Evolutionary conservation across 805 yeast species (phyloP), one percentile per base, ranked within the genome.

Genomic region (Clavispora vitiphila): DNA sequence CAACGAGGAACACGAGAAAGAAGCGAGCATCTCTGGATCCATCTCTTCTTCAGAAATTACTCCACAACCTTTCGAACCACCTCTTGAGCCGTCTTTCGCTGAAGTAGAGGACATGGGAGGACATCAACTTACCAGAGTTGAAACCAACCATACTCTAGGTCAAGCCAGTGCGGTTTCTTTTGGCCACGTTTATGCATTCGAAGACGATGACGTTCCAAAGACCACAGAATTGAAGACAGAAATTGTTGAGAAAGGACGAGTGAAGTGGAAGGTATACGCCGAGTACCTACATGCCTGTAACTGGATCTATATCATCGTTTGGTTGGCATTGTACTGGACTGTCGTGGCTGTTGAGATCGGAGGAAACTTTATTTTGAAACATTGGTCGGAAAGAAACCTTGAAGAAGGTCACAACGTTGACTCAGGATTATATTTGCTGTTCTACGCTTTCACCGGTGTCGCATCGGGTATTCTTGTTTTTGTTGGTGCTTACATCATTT

Each of bases 341-440:
- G 54, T 56, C 10, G 49, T 59, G 8, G 48, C 53, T 3, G 37
- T 47, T 35, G 54, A 57, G 20, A 54, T 58, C 21, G 37, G 51
- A n/a, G 62, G 61, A 25, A 60, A 56, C 35, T 59, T 58, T 43
- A 44, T 63, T 9, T 54, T 66, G 47, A 64, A 62, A 44, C 46
- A 50, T 32, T 67, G 72, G 72, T 65, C 72, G 2, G 69, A 66
- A 41, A 41, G 46, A 24, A 65, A 64, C 39, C 44, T 53, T 16
- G 43, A 41, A 19, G 46, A 41, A 10, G 63, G 63, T 5, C 37
- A 48, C 38, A 65, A 62, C 38, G 58, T 57, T 15, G 29, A 49
- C 11, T 56, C 65, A 3, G 42, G 44, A 1, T 51, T 49, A 40
- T 65, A 47, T 49, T 54, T 67, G 38, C 38, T 54, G 1, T 12